phyloP scores from a whole-genome alignment of 2,329 filamentous ascomycete species.

The Simplicillium sp. region DNA sequence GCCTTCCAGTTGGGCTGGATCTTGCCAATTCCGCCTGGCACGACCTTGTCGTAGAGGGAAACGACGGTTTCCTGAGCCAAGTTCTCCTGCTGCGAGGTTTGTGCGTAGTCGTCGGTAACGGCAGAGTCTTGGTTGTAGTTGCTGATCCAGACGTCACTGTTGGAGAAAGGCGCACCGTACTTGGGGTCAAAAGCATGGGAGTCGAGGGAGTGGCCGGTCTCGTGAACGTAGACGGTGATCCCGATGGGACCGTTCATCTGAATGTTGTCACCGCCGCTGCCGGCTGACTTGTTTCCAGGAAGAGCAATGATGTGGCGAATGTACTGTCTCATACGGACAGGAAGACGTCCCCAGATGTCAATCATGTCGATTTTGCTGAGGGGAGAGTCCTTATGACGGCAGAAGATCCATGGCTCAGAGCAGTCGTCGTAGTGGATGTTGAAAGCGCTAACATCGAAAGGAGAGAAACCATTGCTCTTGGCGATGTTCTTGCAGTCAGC shows the following conservation, averaged over 20 bases:
- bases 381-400: conserved; percentile 15
- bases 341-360: conserved; percentile 17
- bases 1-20: conserved; percentile 12
- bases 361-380: conserved; percentile 14
- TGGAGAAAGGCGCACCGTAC: conserved; percentile 9
- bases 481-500: conserved; percentile 11
- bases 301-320: conserved; percentile 15
- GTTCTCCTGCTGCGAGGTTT: conserved; percentile 12
- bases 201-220: conserved; percentile 12
- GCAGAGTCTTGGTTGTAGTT: conserved; percentile 9
- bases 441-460: conserved; percentile 14
- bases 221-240: conserved; percentile 10
- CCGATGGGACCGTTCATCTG: conserved; percentile 8
- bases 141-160: conserved; percentile 9
- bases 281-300: conserved; percentile 10
- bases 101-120: conserved; percentile 9
- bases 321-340: conserved; percentile 17
- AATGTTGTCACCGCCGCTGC: conserved; percentile 11
- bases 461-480: conserved; percentile 8
- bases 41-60: conserved; percentile 13
- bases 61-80: conserved; percentile 15
- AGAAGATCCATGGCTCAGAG: conserved; percentile 17
- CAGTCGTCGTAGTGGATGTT: conserved; percentile 18
- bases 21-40: conserved; percentile 11
- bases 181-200: conserved; percentile 10